Conservation (phyloP, 768 basidiomycete species). For the Suillus cothurnatus region DNA sequence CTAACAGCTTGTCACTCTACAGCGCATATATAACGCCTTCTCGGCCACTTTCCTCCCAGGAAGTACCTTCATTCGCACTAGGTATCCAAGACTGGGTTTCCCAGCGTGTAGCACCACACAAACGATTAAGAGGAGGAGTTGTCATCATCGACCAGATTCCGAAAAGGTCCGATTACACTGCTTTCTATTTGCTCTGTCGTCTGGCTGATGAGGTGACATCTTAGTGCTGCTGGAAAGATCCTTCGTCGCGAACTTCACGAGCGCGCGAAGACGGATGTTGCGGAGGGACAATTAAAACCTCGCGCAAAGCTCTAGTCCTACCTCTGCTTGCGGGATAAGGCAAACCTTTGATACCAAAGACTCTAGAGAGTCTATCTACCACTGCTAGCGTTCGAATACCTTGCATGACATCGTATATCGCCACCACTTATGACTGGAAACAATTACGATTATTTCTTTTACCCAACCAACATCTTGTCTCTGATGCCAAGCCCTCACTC, state of each 20-base stretch:
- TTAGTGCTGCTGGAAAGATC: constrained; percentile 86
- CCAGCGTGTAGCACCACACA: constrained; percentile 72
- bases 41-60: constrained; percentile 22
- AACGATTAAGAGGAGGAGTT: constrained; percentile 76
- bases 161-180: constrained; percentile 24
- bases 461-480: background rate
- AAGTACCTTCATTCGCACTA: constrained; percentile 38
- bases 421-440: background rate
- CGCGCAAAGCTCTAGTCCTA: constrained; percentile 20
- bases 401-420: background rate
- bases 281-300: constrained; percentile 24
- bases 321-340: background rate
- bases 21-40: constrained; percentile 61
- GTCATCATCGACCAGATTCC: constrained; percentile 52
- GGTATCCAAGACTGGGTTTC: constrained; percentile 69
- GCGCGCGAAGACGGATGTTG: constrained; percentile 56
- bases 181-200: background rate
- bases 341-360: background rate
- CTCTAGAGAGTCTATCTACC: too few species aligned
- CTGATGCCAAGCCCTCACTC: background rate
- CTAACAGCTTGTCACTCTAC: background rate
- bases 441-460: background rate
- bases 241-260: constrained; percentile 76
- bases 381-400: background rate
- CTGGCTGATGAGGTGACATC: constrained; percentile 8